phyloP scores from a whole-genome alignment of 108 stramenopile species.

The Craspedostauros australis region DNA sequence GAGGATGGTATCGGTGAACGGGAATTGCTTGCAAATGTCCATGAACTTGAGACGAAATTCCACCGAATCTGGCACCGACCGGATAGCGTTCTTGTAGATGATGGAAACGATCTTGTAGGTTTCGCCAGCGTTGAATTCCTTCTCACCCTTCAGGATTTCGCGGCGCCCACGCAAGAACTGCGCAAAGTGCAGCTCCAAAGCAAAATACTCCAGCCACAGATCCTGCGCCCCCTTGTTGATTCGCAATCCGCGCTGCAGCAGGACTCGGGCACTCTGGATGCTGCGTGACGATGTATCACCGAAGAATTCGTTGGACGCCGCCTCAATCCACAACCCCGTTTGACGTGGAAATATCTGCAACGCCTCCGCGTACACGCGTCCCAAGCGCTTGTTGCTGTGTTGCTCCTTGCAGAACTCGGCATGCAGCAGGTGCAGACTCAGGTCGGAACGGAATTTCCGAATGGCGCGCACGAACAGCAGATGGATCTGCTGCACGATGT shows the following conservation, averaged over 20 bases:
- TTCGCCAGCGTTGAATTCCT: not conserved
- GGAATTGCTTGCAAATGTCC: conserved; percentile 65
- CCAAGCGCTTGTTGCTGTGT: conserved; percentile 41
- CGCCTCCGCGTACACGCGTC: conserved; percentile 69
- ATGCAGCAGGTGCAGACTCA: conserved; percentile 58
- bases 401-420: conserved; percentile 59
- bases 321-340: conserved; percentile 77
- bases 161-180: conserved; percentile 64
- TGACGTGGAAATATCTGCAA: conserved; percentile 73
- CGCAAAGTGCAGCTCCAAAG: conserved; percentile 77
- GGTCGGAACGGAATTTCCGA: conserved; percentile 65
- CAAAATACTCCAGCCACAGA: conserved; percentile 79
- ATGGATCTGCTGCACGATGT: conserved; percentile 77
- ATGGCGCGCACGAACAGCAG: conserved; percentile 65
- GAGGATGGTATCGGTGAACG: conserved; percentile 50
- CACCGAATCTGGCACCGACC: conserved; percentile 50
- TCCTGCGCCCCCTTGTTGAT: conserved; percentile 55
- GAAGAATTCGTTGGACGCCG: conserved; percentile 82
- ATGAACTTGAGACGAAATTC: conserved; percentile 65
- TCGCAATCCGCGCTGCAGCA: conserved; percentile 78
- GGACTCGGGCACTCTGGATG: conserved; percentile 67
- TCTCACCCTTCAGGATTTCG: conserved; percentile 35
- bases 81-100: conserved; percentile 74
- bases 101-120: conserved; percentile 34
- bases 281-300: conserved; percentile 48